These are phyloP conservation scores for Rhododendron vialii DNA, from an alignment of 148 eudicot species.

Conservation along the genomic window DNA sequence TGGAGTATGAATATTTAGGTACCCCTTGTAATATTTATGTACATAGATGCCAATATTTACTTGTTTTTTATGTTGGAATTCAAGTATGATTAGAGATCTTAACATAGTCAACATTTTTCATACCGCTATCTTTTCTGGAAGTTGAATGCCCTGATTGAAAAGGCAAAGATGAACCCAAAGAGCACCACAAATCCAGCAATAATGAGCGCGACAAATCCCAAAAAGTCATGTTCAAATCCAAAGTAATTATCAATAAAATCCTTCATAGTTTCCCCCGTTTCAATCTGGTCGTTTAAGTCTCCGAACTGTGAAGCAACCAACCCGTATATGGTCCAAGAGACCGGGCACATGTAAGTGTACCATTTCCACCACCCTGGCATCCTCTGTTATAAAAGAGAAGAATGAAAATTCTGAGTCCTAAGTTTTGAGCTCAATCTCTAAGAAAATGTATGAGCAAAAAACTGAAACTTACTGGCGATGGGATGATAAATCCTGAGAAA, in stretches of 20 bases:
- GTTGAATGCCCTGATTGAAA: neutral
- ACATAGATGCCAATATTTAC: neutral
- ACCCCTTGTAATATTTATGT: too few relatives aligned
- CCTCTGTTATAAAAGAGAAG: conserved; percentile 35
- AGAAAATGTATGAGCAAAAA: neutral
- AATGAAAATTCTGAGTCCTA: neutral
- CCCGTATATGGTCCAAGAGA: conserved; percentile 45
- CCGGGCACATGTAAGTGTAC: conserved; percentile 36
- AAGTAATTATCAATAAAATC: conserved; percentile 29
- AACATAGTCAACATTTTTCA: neutral
- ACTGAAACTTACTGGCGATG: conserved; percentile 31
- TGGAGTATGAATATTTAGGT: too few relatives aligned
- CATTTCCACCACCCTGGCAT: conserved; percentile 74
- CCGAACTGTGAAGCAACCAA: conserved; percentile 44
- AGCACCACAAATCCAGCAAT: conserved; percentile 22
- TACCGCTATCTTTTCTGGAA: neutral
- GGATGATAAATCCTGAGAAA: conserved; percentile 45
- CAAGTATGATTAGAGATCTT: neutral
- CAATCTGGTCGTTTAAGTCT: conserved; percentile 18
- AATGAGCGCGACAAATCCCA: conserved; percentile 33
- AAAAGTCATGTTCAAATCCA: conserved; percentile 32
- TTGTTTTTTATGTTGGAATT: neutral
- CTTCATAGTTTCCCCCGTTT: conserved; percentile 18
- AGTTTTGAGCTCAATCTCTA: neutral
- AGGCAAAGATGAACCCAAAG: conserved; percentile 22